Percentiles rank a stretch among this genome's conserved stretches.
These are phyloP conservation scores for Luzula sylvatica DNA, from an alignment of 176 grass and related monocot genomes.

Conservation along the genomic window DNA sequence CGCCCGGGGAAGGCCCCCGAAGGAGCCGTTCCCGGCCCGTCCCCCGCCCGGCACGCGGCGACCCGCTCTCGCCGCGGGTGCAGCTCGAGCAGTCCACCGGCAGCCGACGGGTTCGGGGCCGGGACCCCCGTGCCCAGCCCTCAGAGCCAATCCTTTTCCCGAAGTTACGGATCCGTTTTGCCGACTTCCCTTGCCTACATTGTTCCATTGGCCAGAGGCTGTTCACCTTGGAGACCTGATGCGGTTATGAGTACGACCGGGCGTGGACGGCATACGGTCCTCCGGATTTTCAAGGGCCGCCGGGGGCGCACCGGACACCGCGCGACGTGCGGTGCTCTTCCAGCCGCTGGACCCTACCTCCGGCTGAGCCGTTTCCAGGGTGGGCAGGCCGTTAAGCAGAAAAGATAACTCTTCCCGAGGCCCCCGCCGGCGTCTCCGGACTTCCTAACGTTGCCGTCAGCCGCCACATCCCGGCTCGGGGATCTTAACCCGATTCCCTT, in stretches of 20 bases:
- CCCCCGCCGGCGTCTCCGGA: conserved; percentile 12
- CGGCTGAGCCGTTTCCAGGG: conserved; percentile 36
- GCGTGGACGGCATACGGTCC: conserved; percentile 43
- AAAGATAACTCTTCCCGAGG: conserved; percentile 47
- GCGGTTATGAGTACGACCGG: conserved; percentile 56
- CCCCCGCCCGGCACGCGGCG: neutral
- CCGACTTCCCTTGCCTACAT: conserved; percentile 84
- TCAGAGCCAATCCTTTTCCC: conserved; percentile 72
- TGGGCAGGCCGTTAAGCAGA: conserved; percentile 36
- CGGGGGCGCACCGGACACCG: conserved; percentile 36
- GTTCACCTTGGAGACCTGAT: conserved; percentile 81
- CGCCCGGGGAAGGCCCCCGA: conserved; percentile 34
- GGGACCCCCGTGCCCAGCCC: conserved; percentile 55
- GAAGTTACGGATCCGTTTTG: conserved; percentile 70
- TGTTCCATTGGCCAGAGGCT: conserved; percentile 68
- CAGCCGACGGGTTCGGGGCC: neutral
- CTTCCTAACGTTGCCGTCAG: conserved; percentile 2
- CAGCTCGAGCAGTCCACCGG: conserved; percentile 5
- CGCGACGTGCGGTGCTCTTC: conserved; percentile 29
- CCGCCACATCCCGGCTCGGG: conserved; percentile 17
- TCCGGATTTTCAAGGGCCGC: conserved; percentile 40
- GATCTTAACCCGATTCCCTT: conserved; percentile 31
- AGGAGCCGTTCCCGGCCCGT: conserved; percentile 6
- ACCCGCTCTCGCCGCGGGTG: conserved; percentile 1
- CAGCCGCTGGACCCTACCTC: too few relatives aligned